Percentiles rank a stretch among this genome's conserved stretches.
These are phyloP conservation scores for Eutypella sp. DNA, from an alignment of 2,329 filamentous ascomycete species.

Conservation along the genomic window DNA sequence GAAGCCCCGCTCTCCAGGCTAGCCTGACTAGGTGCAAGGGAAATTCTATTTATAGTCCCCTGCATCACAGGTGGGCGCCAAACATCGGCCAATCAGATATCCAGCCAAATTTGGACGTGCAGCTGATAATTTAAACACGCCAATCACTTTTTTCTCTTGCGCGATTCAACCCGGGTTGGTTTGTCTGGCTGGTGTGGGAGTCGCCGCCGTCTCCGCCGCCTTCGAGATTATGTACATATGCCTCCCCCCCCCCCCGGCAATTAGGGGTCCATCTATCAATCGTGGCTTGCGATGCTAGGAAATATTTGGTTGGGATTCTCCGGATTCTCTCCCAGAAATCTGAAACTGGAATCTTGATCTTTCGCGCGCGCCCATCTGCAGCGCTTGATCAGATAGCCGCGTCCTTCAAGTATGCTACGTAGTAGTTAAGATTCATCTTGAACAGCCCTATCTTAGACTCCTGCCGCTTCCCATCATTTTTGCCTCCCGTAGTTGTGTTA, in stretches of 20 bases:
- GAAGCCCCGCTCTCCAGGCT: not conserved
- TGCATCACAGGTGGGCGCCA: slow-evolving; percentile 14
- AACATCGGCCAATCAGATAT: not conserved
- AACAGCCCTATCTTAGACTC: too few relatives aligned
- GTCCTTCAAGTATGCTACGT: too few relatives aligned
- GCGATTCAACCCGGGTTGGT: not conserved
- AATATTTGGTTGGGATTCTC: not conserved
- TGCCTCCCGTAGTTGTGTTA: not conserved
- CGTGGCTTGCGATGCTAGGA: not conserved
- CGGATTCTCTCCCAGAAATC: too few relatives aligned
- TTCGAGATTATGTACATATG: not conserved
- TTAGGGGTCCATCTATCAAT: not conserved
- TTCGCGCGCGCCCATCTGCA: not conserved
- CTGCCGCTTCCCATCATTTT: not conserved
- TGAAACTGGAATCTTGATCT: not conserved
- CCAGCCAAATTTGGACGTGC: slow-evolving; percentile 2
- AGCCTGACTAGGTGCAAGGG: not conserved
- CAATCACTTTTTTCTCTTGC: slow-evolving; percentile 11
- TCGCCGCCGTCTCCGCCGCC: not conserved
- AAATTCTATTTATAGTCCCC: slow-evolving; percentile 23
- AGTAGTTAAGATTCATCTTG: too few relatives aligned
- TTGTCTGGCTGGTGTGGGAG: too few relatives aligned
- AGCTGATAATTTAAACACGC: slow-evolving; percentile 21
- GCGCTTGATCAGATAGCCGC: too few relatives aligned
- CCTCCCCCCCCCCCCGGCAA: too few relatives aligned